phyloP scores from a whole-genome alignment of 257 asterid species.

The Lycium barbarum region DNA sequence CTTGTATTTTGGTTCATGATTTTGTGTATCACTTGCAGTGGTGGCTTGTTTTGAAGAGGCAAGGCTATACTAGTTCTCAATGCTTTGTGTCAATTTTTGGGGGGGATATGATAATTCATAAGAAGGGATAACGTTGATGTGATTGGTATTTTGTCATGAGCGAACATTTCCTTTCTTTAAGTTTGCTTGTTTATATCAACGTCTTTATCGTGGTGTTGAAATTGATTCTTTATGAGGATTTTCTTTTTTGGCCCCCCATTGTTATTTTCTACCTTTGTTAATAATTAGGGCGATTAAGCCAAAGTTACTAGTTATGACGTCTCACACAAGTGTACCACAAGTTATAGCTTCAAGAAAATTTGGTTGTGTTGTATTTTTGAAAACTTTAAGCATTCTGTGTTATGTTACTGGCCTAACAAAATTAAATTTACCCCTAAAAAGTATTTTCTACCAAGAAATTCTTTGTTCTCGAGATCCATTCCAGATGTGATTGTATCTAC shows the following conservation, averaged over 20 bases:
- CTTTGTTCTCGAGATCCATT: not conserved
- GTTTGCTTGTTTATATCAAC: not conserved
- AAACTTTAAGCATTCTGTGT: not conserved
- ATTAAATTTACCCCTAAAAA: no score
- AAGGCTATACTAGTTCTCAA: not conserved
- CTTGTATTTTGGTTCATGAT: not conserved
- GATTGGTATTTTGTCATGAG: slow-evolving; percentile 9
- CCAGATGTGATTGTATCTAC: not conserved
- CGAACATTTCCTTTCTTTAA: not conserved
- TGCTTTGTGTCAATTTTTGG: not conserved
- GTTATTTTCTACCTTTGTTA: not conserved
- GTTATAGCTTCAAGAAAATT: not conserved
- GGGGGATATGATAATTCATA: slow-evolving; percentile 15
- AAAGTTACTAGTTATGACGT: not conserved
- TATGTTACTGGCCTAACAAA: not conserved
- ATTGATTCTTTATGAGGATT: not conserved
- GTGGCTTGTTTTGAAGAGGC: not conserved
- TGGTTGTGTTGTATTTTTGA: not conserved
- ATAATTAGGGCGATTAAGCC: not conserved
- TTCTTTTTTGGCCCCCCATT: not conserved
- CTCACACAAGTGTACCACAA: not conserved
- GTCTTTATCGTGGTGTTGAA: not conserved
- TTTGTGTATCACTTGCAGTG: not conserved
- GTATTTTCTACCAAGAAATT: not conserved
- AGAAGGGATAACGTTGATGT: slow-evolving; percentile 13